A percentile compares a stretch with the other conserved stretches of the same genome.
phyloP scores from a whole-genome alignment of 345 rosid genomes.

The Heritiera littoralis region DNA sequence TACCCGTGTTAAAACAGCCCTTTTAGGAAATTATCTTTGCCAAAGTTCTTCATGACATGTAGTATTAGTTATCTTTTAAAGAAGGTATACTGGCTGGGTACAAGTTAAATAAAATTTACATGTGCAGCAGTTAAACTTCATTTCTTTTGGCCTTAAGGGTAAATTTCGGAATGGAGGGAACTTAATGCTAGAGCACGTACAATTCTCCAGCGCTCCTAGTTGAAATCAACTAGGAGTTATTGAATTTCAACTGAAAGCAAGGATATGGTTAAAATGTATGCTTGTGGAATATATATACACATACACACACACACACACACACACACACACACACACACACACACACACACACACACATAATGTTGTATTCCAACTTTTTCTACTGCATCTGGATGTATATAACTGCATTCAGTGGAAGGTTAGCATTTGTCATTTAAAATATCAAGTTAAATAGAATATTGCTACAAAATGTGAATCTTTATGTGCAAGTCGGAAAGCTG shows the following conservation, averaged over 20 bases:
- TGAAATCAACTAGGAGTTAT: not conserved
- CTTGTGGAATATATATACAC: not conserved
- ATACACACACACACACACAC: too few relatives aligned
- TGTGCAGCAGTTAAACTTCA: not conserved
- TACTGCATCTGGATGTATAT: not conserved
- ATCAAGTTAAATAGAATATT: not conserved
- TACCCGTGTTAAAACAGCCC: not conserved
- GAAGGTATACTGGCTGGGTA: not conserved
- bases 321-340: too few relatives aligned
- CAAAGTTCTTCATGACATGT: not conserved
- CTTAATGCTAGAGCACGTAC: not conserved
- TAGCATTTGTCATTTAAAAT: conserved; percentile 3
- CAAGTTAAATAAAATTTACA: not conserved
- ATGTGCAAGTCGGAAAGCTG: conserved; percentile 4
- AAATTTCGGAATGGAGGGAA: not conserved
- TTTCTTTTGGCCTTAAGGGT: not conserved
- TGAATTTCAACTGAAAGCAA: not conserved
- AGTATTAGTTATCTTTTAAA: not conserved
- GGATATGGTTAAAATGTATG: not conserved
- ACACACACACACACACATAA: not conserved
- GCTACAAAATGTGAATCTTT: not conserved
- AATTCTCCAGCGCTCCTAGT: not conserved
- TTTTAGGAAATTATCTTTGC: not conserved
- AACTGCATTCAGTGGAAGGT: not conserved
- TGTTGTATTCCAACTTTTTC: not conserved